phyloP scores from a whole-genome alignment of 306 rosid species.

The Cucurbita pepo region DNA sequence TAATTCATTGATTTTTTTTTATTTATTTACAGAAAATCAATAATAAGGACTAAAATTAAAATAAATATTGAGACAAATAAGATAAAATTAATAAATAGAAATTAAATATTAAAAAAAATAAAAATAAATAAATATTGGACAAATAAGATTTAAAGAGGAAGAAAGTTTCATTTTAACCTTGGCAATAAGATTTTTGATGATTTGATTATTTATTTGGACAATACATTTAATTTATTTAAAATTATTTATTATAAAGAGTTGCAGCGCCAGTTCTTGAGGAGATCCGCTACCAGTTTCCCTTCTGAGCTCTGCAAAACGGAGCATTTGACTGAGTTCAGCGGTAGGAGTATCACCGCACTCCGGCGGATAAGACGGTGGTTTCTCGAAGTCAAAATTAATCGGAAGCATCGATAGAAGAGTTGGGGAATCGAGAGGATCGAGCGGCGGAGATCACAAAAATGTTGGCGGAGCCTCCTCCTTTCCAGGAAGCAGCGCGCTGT shows the following conservation, averaged over 20 bases:
- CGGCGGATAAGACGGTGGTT: neutral
- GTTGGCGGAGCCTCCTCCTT: constrained; percentile 66
- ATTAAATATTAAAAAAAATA: too few species aligned
- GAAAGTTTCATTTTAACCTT: too few species aligned
- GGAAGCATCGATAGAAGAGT: neutral
- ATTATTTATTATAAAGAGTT: neutral
- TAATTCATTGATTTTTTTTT: too few species aligned
- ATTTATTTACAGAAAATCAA: too few species aligned
- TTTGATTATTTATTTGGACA: neutral
- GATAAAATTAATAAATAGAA: too few species aligned
- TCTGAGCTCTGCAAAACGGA: neutral
- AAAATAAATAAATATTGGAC: too few species aligned
- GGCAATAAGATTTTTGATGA: neutral
- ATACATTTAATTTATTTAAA: neutral
- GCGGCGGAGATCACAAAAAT: constrained; percentile 11
- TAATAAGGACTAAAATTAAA: too few species aligned
- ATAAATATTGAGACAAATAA: too few species aligned
- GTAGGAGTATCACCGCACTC: neutral
- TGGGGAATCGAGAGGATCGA: neutral
- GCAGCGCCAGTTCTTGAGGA: neutral
- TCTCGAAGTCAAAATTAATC: neutral
- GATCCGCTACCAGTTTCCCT: neutral
- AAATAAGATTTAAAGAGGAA: too few species aligned
- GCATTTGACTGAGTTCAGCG: neutral
- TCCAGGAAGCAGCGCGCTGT: constrained; percentile 83